Base-by-base conservation (phyloP, 352 stramenopile species). In the Elongisporangium undulatum region DNA sequence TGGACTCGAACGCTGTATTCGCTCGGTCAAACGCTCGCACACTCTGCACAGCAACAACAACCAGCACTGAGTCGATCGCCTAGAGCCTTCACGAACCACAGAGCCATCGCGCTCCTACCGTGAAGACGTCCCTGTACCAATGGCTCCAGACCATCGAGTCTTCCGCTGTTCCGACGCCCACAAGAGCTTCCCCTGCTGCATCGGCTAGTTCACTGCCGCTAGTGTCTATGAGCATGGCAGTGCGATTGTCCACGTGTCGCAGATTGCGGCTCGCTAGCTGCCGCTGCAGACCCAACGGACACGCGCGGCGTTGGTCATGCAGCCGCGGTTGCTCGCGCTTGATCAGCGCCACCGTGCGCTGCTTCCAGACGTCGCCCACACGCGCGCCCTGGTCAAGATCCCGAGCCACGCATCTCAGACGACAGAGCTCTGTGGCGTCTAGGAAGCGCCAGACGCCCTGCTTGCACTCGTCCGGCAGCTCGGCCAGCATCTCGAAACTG, bases 401-500 rank as follows among this genome's bases (percentile, higher is more conserved):
- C 6, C 58, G 68, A 10, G 74, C 60, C 51, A 83, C 72, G 51
- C 72, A 77, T 0, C 58, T 55, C 51, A 83, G 23, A 54, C 70
- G 77, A 58, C 80, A 90, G n/a, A 90, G 76, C 62, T 82, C 74
- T 20, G 39, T 45, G 21, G 75, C 68, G 52, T 63, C 77, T 13
- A 90, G 61, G 51, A 77, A 82, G 39, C 58, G 49, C 80, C 80
- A 90, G 55, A 90, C 60, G 19, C 71, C 48, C 63, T 82, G 74
- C 69, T 87, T 88, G 64, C 77, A 87, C 57, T 90, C 80, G 64
- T 82, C 70, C 53, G 68, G 70, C 23, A 90, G 74, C 59, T 66
- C n/a, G 26, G 57, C 49, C 52, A 90, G 53, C 77, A 84, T 80
- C 19, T 1, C 49, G 22, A 53, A 22, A 17, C 49, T 13, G 13